A percentile compares a stretch with the other conserved stretches of the same genome.
phyloP scores from a whole-genome alignment of 768 basidiomycete species.

The Cystobasidium tubakii region DNA sequence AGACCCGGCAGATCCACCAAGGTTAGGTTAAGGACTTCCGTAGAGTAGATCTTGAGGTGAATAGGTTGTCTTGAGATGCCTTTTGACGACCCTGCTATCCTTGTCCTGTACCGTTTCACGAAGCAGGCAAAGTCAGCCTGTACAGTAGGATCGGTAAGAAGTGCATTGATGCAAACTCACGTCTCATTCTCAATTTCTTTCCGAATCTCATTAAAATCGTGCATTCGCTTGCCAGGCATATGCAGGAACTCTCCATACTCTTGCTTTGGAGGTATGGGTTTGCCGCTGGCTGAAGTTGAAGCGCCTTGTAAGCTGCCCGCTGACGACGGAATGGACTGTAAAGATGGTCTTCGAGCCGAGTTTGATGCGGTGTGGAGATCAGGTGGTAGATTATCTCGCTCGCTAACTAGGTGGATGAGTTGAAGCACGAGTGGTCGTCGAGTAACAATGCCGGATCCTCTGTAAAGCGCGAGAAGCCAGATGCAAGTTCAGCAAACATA shows the following conservation, averaged over 20 bases:
- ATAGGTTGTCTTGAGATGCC: conserved; percentile 95
- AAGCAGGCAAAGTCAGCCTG: background rate
- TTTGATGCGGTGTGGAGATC: background rate
- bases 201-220: conserved; percentile 89
- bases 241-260: conserved; percentile 99
- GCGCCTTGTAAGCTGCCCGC: conserved; percentile 39
- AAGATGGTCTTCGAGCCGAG: conserved; percentile 43
- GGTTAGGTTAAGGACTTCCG: conserved; percentile 89
- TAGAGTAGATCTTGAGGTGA: conserved; percentile 89
- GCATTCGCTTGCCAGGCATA: conserved; percentile 79
- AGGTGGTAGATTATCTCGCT: conserved; percentile 49
- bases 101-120: conserved; percentile 38
- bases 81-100: conserved; percentile 98
- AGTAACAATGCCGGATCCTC: conserved; percentile 78
- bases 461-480: background rate
- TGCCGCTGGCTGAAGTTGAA: background rate
- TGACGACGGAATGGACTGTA: conserved; percentile 49
- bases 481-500: conserved; percentile 68
- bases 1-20: conserved; percentile 93
- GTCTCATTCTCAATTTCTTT: conserved; percentile 98
- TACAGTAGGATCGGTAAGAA: background rate
- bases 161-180: background rate
- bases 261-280: conserved; percentile 40
- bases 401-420: conserved; percentile 80
- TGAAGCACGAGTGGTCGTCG: conserved; percentile 91